Conservation (phyloP, 306 rosid species). For the Datisca glomerata region DNA sequence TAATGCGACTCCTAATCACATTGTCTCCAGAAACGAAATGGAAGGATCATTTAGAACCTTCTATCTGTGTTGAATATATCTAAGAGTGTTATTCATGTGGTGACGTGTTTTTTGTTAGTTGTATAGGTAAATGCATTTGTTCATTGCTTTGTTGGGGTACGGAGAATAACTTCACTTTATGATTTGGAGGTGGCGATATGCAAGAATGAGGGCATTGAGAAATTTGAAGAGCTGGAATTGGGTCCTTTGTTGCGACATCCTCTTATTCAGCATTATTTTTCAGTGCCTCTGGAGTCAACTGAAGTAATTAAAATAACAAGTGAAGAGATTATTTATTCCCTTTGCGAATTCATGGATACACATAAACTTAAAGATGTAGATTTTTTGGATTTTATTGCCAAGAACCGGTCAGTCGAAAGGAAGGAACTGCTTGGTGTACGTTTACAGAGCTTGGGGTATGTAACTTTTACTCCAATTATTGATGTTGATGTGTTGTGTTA, state of each 20-base stretch:
- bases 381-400: slow-evolving; percentile 61
- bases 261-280: slow-evolving; percentile 64
- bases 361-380: slow-evolving; percentile 33
- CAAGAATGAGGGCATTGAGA: slow-evolving; percentile 52
- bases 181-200: slow-evolving; percentile 77
- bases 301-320: slow-evolving; percentile 50
- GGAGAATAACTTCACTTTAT: slow-evolving; percentile 51
- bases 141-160: slow-evolving; percentile 83
- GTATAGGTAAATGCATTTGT: slow-evolving; percentile 74
- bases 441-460: slow-evolving; percentile 70
- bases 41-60: too few relatives aligned
- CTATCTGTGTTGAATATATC: too few relatives aligned
- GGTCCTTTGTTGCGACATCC: slow-evolving; percentile 83
- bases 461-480: slow-evolving; percentile 13
- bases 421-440: slow-evolving; percentile 72
- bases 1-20: too few relatives aligned
- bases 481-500: too few relatives aligned
- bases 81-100: too few relatives aligned
- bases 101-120: slow-evolving; percentile 17
- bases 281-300: slow-evolving; percentile 26
- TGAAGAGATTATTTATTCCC: slow-evolving; percentile 37
- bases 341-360: slow-evolving; percentile 24
- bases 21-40: too few relatives aligned
- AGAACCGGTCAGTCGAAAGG: slow-evolving; percentile 29
- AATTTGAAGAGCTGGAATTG: slow-evolving; percentile 58